Percentiles rank a stretch among this genome's conserved stretches.
phyloP scores from a whole-genome alignment of 805 yeast genomes.

The Debaryomyces maramus region DNA sequence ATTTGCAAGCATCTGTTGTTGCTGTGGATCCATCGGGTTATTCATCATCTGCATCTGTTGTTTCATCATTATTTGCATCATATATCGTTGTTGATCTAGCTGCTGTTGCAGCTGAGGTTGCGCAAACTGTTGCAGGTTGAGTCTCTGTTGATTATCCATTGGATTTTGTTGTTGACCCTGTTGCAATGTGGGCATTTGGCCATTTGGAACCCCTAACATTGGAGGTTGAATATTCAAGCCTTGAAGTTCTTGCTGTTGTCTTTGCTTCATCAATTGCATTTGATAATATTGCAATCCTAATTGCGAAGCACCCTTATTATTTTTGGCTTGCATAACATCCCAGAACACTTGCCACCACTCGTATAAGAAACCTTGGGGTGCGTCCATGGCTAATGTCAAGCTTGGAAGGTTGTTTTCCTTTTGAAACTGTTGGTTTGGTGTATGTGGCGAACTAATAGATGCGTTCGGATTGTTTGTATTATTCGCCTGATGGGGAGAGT shows the following conservation, averaged over 20 bases:
- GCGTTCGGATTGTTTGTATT: conserved; percentile 1
- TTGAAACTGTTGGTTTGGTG: conserved; percentile 22
- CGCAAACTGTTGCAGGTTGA: conserved; percentile 18
- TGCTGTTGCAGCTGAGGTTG: conserved; percentile 12
- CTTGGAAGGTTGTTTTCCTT: conserved; percentile 49
- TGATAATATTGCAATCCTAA: conserved; percentile 73
- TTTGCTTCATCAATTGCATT: conserved; percentile 56
- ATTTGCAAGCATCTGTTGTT: conserved; percentile 17
- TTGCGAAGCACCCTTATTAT: conserved; percentile 58
- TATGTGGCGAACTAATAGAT: conserved; percentile 5
- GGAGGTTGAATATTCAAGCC: conserved; percentile 33
- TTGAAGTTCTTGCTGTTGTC: conserved; percentile 55
- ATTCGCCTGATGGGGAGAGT: conserved; percentile 26
- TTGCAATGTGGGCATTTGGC: conserved; percentile 18
- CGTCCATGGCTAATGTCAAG: conserved; percentile 62
- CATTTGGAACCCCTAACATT: conserved; percentile 18
- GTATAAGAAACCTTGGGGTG: conserved; percentile 81
- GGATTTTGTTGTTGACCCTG: conserved; percentile 13
- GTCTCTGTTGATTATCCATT: conserved; percentile 8
- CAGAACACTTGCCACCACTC: conserved; percentile 98
- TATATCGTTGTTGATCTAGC: conserved; percentile 12
- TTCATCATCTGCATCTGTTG: conserved; percentile 12
- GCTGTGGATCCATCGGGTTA: conserved; percentile 15
- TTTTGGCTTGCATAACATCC: conserved; percentile 86
- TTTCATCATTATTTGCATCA: conserved; percentile 18